Percentiles rank a stretch among this genome's conserved stretches.
These are phyloP conservation scores for Plasmodium billcollinsi DNA, from an alignment of 169 alveolate species.

Conservation along the genomic window DNA sequence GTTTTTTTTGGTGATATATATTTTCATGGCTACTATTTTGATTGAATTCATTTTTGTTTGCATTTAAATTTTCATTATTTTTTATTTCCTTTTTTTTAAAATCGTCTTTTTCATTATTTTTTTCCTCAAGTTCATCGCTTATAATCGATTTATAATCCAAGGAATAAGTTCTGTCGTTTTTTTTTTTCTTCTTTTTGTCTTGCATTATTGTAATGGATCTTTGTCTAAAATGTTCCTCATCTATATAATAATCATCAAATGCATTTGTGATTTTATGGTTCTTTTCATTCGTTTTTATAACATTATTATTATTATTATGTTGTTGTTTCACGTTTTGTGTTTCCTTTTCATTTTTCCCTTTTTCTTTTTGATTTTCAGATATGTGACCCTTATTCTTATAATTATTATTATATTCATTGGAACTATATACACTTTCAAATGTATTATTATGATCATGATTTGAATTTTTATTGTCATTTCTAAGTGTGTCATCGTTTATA, in stretches of 20 bases:
- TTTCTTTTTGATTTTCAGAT: conserved; percentile 12
- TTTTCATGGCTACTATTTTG: conserved; percentile 2
- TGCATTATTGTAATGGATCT: background rate
- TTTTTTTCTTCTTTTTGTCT: conserved; percentile 3
- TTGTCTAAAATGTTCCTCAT: conserved; percentile 5
- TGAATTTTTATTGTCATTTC: background rate
- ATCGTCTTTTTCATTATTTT: conserved; percentile 6
- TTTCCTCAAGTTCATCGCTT: conserved; percentile 1
- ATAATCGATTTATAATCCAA: no score
- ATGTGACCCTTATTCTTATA: background rate
- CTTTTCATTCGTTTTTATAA: conserved; percentile 14
- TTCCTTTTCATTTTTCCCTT: conserved; percentile 12
- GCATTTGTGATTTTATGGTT: background rate
- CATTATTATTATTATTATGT: conserved; percentile 16
- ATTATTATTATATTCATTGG: conserved; percentile 4
- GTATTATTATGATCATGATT: conserved; percentile 10
- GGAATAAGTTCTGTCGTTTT: background rate
- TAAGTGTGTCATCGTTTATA: background rate
- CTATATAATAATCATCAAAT: conserved; percentile 18
- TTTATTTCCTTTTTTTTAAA: conserved; percentile 1
- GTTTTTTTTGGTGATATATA: background rate
- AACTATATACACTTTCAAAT: conserved; percentile 14
- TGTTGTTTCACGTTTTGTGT: conserved; percentile 9
- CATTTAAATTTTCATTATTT: conserved; percentile 5
- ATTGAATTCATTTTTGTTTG: background rate